Conservation (phyloP, 805 yeast species). For the Wickerhamiella qilinensis region DNA sequence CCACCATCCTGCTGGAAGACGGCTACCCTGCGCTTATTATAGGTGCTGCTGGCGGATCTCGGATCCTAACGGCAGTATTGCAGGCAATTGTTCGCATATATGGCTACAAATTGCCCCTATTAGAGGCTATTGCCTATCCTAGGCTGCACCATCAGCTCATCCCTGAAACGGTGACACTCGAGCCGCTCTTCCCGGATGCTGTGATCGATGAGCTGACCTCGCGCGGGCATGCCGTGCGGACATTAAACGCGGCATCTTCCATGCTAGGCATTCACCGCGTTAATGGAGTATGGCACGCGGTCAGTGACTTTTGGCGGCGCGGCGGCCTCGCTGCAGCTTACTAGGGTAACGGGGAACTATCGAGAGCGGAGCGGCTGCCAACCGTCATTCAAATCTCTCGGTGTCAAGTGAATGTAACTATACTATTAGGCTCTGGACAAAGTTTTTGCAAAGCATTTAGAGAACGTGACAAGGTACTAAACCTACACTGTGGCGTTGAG, state of each 20-base stretch:
- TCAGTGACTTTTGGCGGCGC: constrained; percentile 83
- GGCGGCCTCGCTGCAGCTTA: constrained; percentile 59
- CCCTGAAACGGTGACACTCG: constrained; percentile 54
- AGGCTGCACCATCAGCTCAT: constrained; percentile 79
- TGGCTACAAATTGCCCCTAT: constrained; percentile 38
- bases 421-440: no score
- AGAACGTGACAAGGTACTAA: no score
- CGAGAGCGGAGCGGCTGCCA: no score
- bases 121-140: constrained; percentile 63
- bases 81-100: constrained; percentile 61
- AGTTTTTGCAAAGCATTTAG: no score
- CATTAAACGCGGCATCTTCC: constrained; percentile 32
- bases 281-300: constrained; percentile 44
- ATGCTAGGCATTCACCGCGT: constrained; percentile 38
- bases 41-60: constrained; percentile 92
- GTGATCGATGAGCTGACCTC: constrained; percentile 23
- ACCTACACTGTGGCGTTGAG: no score
- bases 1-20: constrained; percentile 37
- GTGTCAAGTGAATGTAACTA: no score
- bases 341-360: no score
- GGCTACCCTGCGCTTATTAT: constrained; percentile 47
- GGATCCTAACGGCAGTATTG: constrained; percentile 68
- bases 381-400: no score
- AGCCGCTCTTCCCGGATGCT: constrained; percentile 28
- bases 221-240: constrained; percentile 35